Evolutionary conservation across 202 grass and related monocot species (phyloP), one percentile per base, ranked within the genome.

Genomic region (Cymbopogon flexuosus): DNA sequence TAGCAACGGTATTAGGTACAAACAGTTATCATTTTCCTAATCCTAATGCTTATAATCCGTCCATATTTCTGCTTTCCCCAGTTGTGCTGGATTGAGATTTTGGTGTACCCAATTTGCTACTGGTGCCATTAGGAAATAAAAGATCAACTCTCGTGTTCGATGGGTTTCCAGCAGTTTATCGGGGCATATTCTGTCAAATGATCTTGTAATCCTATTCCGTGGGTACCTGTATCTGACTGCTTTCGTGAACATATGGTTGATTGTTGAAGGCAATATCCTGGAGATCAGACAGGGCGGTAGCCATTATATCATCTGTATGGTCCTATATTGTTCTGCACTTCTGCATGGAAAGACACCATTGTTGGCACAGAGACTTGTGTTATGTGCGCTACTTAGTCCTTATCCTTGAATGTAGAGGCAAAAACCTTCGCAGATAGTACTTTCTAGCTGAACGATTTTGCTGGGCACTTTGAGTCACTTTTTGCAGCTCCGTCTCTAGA

Each of bases 221-320:
- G 0, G 31, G 18, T 45, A 23, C 2, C 18, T 73, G 37, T 52
- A 15, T 33, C 19, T 52, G 19, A 33, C 31, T 68, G 68, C 30
- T 75, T 83, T 12, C 30, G 4, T 12, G 68, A 79, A 27, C 65
- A 40, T 62, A 15, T 68, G 47, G 40, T 13, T 61, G 46, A 40
- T 68, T 65, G 0, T n/a, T 87, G 19, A 88, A 80, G 31, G 15
- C 10, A 5, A 46, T 74, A 15, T 70, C 11, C 30, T 84, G 41
- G 61, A 52, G 31, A 41, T 37, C 41, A 68, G 30, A 40, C 27
- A 41, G 0, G 34, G 34, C 34, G 5, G 34, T 36, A 36, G 34
- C 34, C 31, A 33, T 4, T 4, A 33, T 33, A 33, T 33, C 31
- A 33, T 33, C 31, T 18, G 35, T 41, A 68, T 23, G 36, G 35